Conservation (phyloP, 208 protist genomes). For the Histomonas meleagridis region DNA sequence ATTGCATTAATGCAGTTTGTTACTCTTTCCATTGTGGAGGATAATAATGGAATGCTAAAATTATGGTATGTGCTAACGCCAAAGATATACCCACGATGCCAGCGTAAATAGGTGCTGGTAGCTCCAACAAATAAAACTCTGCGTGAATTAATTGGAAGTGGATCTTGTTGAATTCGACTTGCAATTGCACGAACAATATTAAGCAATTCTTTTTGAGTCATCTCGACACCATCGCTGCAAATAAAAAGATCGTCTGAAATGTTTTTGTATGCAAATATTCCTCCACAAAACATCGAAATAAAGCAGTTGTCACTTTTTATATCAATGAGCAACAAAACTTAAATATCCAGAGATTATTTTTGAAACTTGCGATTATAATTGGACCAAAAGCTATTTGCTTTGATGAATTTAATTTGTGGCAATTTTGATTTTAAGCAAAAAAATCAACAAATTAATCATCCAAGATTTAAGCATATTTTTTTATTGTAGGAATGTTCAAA, state of each 20-base stretch:
- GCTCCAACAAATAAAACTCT: conserved; percentile 30
- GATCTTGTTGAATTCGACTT: neutral
- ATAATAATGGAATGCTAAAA: neutral
- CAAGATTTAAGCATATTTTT: too few relatives aligned
- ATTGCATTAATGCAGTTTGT: neutral
- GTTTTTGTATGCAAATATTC: neutral
- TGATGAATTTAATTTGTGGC: too few relatives aligned
- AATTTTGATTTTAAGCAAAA: too few relatives aligned
- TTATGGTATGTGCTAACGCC: conserved; percentile 11
- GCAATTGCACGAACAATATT: neutral
- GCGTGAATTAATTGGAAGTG: neutral
- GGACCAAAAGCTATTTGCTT: too few relatives aligned
- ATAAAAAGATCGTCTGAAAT: neutral
- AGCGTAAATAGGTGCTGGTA: neutral
- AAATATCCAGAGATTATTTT: too few relatives aligned
- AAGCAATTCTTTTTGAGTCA: neutral
- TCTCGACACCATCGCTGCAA: neutral
- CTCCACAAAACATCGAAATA: conserved; percentile 29
- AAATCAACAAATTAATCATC: too few relatives aligned
- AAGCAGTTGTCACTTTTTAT: too few relatives aligned
- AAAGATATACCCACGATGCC: neutral
- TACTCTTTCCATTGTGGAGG: neutral
- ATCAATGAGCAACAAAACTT: too few relatives aligned
- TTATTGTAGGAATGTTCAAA: too few relatives aligned
- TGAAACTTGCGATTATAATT: too few relatives aligned